phyloP scores from a whole-genome alignment of 1,284 basidiomycete species.

The Leccinum griseonigrum region DNA sequence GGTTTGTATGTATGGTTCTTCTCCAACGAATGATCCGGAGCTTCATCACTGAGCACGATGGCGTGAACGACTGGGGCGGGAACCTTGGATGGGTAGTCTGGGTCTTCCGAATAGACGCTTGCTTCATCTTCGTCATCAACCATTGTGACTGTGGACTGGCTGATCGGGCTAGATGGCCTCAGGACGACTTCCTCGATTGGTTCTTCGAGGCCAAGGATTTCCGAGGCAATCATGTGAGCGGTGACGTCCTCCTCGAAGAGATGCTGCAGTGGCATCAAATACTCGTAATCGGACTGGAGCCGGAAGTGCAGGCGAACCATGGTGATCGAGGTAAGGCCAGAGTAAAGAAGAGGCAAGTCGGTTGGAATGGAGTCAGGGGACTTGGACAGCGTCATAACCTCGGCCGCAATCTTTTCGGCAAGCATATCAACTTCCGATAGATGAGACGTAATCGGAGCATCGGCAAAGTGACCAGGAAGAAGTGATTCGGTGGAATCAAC shows the following conservation, averaged over 20 bases:
- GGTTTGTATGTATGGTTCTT: slow-evolving; percentile 1
- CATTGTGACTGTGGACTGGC: slow-evolving; percentile 23
- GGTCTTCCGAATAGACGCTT: slow-evolving; percentile 3
- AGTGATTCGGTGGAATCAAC: slow-evolving; percentile 18
- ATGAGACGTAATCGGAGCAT: slow-evolving; percentile 1
- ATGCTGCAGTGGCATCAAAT: slow-evolving; percentile 19
- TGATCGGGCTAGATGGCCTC: slow-evolving; percentile 10
- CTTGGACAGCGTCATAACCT: slow-evolving; percentile 19
- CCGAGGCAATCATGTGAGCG: slow-evolving; percentile 19
- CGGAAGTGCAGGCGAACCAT: slow-evolving; percentile 29
- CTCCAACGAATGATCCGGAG: not conserved
- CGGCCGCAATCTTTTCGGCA: slow-evolving; percentile 20
- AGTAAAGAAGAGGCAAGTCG: slow-evolving; percentile 24
- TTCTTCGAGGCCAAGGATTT: slow-evolving; percentile 20
- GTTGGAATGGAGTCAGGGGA: slow-evolving; percentile 14
- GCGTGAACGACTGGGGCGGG: not conserved
- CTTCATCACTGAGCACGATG: slow-evolving; percentile 3
- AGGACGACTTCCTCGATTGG: slow-evolving; percentile 5
- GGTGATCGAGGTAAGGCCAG: slow-evolving; percentile 26
- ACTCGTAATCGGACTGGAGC: slow-evolving; percentile 28
- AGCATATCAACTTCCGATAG: slow-evolving; percentile 16
- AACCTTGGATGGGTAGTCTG: slow-evolving; percentile 8
- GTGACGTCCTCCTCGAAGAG: slow-evolving; percentile 26
- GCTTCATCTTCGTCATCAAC: slow-evolving; percentile 22
- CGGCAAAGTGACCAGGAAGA: slow-evolving; percentile 8